Evolutionary conservation across 805 yeast genomes (phyloP).

Genomic region (Debaryomyces tyrocola): DNA sequence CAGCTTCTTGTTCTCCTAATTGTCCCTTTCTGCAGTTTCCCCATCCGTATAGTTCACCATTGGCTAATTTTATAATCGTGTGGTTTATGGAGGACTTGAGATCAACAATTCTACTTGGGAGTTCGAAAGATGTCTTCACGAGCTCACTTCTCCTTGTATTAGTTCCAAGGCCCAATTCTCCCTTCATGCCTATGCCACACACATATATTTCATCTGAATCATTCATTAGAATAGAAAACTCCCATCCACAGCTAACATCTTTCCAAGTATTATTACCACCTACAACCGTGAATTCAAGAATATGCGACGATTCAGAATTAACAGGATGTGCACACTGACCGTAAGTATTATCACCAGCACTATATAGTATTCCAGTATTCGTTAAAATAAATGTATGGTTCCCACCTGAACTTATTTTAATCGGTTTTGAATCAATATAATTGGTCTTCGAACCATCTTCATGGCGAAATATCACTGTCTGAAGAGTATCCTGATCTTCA

Average conservation of each 20-base stretch:
- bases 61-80: constrained; percentile 34
- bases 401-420: constrained; percentile 72
- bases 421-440: constrained; percentile 21
- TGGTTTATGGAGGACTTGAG: constrained; percentile 47
- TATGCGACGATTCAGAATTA: not conserved
- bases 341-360: constrained; percentile 56
- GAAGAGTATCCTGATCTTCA: constrained; percentile 40
- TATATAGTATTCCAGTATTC: constrained; percentile 51
- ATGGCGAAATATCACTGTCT: constrained; percentile 13
- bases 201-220: constrained; percentile 40
- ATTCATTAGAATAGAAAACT: constrained; percentile 56
- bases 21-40: constrained; percentile 69
- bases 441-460: constrained; percentile 9
- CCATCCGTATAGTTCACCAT: constrained; percentile 61
- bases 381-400: constrained; percentile 73
- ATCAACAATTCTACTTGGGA: constrained; percentile 5
- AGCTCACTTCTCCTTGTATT: constrained; percentile 7
- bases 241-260: constrained; percentile 77
- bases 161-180: constrained; percentile 65
- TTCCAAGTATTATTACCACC: constrained; percentile 32
- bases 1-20: constrained; percentile 21
- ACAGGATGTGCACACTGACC: constrained; percentile 52
- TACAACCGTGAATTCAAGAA: constrained; percentile 16
- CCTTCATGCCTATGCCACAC: constrained; percentile 67
- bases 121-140: constrained; percentile 6